Evolutionary conservation across 768 basidiomycete genomes (phyloP).

Genomic region (Russula brevipes): DNA sequence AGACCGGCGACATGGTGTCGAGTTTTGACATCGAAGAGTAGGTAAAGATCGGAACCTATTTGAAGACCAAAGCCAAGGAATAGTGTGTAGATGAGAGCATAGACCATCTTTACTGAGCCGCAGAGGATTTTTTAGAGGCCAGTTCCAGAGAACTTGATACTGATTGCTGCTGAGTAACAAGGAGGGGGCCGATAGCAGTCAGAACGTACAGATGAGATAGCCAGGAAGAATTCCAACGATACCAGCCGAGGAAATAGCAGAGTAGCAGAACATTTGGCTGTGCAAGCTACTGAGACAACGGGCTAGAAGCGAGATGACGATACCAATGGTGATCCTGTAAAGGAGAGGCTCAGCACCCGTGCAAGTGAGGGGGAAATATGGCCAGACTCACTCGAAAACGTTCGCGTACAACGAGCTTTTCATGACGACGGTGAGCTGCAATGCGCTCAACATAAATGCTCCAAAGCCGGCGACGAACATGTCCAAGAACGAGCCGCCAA

Average conservation of each 20-base stretch:
- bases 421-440: conserved; percentile 69
- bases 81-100: conserved; percentile 80
- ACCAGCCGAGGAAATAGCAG: conserved; percentile 81
- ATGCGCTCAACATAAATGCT: conserved; percentile 59
- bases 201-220: conserved; percentile 64
- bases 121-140: conserved; percentile 83
- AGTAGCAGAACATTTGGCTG: conserved; percentile 80
- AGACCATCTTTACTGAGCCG: conserved; percentile 84
- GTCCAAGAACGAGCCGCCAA: conserved; percentile 78
- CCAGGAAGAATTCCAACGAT: conserved; percentile 91
- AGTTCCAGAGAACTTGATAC: conserved; percentile 81
- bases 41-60: conserved; percentile 76
- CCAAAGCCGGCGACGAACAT: conserved; percentile 75
- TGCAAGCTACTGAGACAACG: conserved; percentile 78
- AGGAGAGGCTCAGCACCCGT: conserved; percentile 13
- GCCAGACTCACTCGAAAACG: conserved; percentile 74
- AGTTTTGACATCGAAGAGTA: conserved; percentile 57
- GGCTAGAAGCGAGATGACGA: conserved; percentile 73
- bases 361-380: neutral
- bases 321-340: conserved; percentile 74
- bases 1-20: conserved; percentile 50
- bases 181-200: conserved; percentile 10
- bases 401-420: conserved; percentile 82
- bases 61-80: conserved; percentile 83
- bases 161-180: conserved; percentile 27